A percentile compares a stretch with the other conserved stretches of the same genome.
Evolutionary conservation across 257 asterid species (phyloP).

Genomic region (Ophiorrhiza pumila): DNA sequence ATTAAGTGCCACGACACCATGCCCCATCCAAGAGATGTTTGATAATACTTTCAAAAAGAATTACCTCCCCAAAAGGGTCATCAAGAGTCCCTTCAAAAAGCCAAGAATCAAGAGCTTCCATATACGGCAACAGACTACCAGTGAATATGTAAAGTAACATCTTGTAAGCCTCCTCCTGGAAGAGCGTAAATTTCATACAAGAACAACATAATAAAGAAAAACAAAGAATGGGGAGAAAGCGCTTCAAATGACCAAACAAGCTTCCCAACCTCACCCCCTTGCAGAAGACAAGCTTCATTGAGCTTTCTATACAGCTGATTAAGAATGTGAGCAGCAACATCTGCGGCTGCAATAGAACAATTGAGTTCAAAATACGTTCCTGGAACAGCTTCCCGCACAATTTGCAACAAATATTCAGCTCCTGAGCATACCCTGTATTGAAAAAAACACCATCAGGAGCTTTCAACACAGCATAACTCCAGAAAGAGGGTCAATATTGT

Average conservation of each 20-base stretch:
- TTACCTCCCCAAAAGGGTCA: slow-evolving; percentile 95
- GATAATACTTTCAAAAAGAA: slow-evolving; percentile 22
- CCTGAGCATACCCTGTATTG: slow-evolving; percentile 76
- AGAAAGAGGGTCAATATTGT: slow-evolving; percentile 23
- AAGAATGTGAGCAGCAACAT: slow-evolving; percentile 61
- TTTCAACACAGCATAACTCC: slow-evolving; percentile 8
- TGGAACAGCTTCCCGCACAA: slow-evolving; percentile 77
- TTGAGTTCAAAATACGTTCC: slow-evolving; percentile 46
- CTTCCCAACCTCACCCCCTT: slow-evolving; percentile 84
- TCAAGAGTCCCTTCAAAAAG: slow-evolving; percentile 97
- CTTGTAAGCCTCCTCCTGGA: slow-evolving; percentile 74
- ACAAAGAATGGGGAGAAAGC: slow-evolving; percentile 17
- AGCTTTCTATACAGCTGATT: slow-evolving; percentile 77
- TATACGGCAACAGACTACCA: slow-evolving; percentile 77
- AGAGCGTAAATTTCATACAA: slow-evolving; percentile 19
- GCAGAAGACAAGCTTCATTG: slow-evolving; percentile 85
- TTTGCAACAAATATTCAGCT: slow-evolving; percentile 78
- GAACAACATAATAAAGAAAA: slow-evolving; percentile 16
- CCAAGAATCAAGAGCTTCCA: slow-evolving; percentile 92
- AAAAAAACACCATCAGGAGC: slow-evolving; percentile 34
- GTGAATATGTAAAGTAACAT: slow-evolving; percentile 77
- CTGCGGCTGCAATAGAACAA: slow-evolving; percentile 52
- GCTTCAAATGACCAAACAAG: slow-evolving; percentile 13
- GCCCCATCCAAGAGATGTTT: slow-evolving; percentile 61
- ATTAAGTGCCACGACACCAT: too few species aligned